Evolutionary conservation across 495 filamentous ascomycete species (phyloP).

Genomic region (Aspergillus egyptiacus): DNA sequence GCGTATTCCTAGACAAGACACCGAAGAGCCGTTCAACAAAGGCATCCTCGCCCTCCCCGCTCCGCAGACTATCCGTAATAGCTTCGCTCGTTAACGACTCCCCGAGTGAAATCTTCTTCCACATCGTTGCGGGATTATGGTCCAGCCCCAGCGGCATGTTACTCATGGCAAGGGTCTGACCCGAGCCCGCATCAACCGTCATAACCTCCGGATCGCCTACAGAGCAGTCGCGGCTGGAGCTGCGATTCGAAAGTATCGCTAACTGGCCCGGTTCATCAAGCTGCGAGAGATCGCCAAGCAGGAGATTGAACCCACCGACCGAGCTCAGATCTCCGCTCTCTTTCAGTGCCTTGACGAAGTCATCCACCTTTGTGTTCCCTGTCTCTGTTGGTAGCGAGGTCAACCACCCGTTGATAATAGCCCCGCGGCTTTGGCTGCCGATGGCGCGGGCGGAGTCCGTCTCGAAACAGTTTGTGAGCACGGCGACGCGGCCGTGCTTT

Average conservation of each 20-base stretch:
- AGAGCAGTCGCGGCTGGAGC: not conserved
- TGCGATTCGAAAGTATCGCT: conserved; percentile 70
- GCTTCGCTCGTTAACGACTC: conserved; percentile 30
- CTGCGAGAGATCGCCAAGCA: conserved; percentile 65
- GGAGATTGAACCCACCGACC: conserved; percentile 73
- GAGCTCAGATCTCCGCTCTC: conserved; percentile 47
- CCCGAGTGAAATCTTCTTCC: conserved; percentile 60
- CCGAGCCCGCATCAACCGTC: conserved; percentile 52
- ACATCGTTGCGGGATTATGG: conserved; percentile 33
- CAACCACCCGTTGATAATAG: conserved; percentile 69
- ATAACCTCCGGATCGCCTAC: conserved; percentile 33
- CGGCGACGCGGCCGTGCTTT: conserved; percentile 64
- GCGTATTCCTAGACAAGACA: conserved; percentile 58
- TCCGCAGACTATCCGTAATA: conserved; percentile 33
- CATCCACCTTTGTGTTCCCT: conserved; percentile 33
- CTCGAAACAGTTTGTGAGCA: conserved; percentile 82
- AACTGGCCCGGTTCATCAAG: conserved; percentile 33
- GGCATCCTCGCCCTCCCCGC: conserved; percentile 44
- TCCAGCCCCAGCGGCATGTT: conserved; percentile 62
- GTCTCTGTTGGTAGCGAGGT: conserved; percentile 21
- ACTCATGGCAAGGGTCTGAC: conserved; percentile 62
- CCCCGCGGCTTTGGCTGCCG: conserved; percentile 59
- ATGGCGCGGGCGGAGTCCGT: conserved; percentile 37
- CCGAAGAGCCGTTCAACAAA: conserved; percentile 54
- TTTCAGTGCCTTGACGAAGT: conserved; percentile 58